A percentile compares a stretch with the other conserved stretches of the same genome.
These are phyloP conservation scores for Cryphonectria carpinicola DNA, from an alignment of 2,329 filamentous ascomycete genomes.

Conservation along the genomic window DNA sequence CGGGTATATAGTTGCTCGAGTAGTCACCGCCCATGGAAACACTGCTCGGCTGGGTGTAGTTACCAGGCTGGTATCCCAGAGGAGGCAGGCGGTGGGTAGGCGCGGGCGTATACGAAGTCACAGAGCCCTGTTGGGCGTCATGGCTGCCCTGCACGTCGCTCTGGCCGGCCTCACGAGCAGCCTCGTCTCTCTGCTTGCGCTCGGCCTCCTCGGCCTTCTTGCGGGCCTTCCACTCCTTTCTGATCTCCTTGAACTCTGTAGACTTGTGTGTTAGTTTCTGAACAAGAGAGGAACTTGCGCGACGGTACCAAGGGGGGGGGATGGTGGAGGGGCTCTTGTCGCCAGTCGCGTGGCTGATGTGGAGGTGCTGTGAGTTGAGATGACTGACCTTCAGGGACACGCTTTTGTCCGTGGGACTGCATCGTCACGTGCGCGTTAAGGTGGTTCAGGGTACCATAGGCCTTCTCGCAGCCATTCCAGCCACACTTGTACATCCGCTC, in stretches of 20 bases:
- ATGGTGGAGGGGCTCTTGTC: neutral
- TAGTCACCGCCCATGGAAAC: constrained; percentile 62
- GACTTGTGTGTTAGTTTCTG: constrained; percentile 34
- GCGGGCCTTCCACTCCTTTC: constrained; percentile 98
- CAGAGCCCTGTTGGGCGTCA: constrained; percentile 56
- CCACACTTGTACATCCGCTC: constrained; percentile 99
- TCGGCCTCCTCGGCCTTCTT: constrained; percentile 97
- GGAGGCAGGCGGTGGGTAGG: constrained; percentile 71
- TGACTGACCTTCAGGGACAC: constrained; percentile 90
- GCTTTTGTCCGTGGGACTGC: constrained; percentile 94
- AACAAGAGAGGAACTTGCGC: neutral
- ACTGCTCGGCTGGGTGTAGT: constrained; percentile 56
- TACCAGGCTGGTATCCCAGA: constrained; percentile 71
- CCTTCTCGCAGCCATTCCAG: constrained; percentile 98
- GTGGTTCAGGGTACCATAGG: constrained; percentile 96
- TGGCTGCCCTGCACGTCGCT: constrained; percentile 57
- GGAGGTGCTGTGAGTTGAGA: neutral
- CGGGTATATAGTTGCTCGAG: constrained; percentile 49
- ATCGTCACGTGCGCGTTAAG: constrained; percentile 98
- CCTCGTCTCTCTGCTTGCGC: constrained; percentile 86
- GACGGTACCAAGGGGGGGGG: constrained; percentile 6
- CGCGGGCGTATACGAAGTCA: constrained; percentile 59
- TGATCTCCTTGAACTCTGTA: constrained; percentile 97
- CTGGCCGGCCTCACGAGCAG: constrained; percentile 34
- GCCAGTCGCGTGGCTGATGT: constrained; percentile 7